Evolutionary conservation across 495 filamentous ascomycete species (phyloP), one percentile per base, ranked within the genome.

Genomic region (Astrothelium macrocarpum): DNA sequence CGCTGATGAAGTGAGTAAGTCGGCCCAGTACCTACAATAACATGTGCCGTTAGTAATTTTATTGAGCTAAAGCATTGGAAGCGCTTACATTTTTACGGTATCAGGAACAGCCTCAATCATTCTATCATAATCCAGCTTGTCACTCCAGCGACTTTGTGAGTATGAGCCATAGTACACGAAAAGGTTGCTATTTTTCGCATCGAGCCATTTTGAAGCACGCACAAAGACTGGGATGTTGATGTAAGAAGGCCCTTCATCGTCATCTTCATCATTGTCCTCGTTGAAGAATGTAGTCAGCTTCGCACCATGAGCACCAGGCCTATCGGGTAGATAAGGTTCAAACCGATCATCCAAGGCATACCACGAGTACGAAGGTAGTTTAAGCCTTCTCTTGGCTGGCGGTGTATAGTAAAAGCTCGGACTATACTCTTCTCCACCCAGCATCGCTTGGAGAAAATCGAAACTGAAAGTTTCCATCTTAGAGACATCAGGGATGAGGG

Each of bases 251-350:
- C 62, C 65, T 5, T 69, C 59, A n/a, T 64, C 65, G 29, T 65
- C 60, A 1, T 67, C 62, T 18, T 65, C 62, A 1, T 63, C 61
- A 0, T 62, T 63, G 28, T 64, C 63, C 3, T 29, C 26, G 62
- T 73, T 72, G 73, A 75, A 74, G 66, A 76, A 72, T 14, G 72
- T 63, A 16, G 71, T 70, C 14, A 76, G 58, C 53, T 75, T 75
- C 16, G 74, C 74, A 59, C 74, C 74, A 61, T 76, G 73, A 39
- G 64, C 31, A 56, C 73, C 72, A 39, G 74, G 70, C 5, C 16
- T 11, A 11, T 62, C 26, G 0, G 73, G 74, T 29, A 74, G 63
- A 62, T 67, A 76, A 12, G 73, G 72, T 53, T 76, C 73, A 9
- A 56, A 26, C 9, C 49, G 49, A 16, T 16, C 20, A 20, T 56